These are phyloP conservation scores for Hygrocybe punicea DNA, from an alignment of 768 basidiomycete genomes.

Conservation along the genomic window DNA sequence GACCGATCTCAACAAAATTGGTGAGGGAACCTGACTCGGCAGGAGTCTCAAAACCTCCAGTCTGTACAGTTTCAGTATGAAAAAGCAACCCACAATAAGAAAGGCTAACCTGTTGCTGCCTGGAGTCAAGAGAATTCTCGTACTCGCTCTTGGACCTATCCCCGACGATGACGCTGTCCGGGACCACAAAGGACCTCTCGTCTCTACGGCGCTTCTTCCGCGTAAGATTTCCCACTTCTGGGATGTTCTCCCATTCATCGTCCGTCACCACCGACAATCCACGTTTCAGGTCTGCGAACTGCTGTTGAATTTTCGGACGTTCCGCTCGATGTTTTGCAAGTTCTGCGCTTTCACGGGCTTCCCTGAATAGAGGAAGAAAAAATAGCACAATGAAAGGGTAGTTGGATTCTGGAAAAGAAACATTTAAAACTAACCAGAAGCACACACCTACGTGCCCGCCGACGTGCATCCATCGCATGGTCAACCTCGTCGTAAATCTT, in stretches of 20 bases:
- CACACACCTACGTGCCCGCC: constrained; percentile 80
- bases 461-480: constrained; percentile 80
- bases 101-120: constrained; percentile 68
- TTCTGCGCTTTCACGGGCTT: constrained; percentile 72
- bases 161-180: constrained; percentile 89
- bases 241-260: constrained; percentile 90
- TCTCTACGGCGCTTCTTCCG: constrained; percentile 85
- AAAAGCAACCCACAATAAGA: background rate
- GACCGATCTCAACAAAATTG: constrained; percentile 94
- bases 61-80: constrained; percentile 21
- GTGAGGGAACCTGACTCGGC: constrained; percentile 78
- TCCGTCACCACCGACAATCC: constrained; percentile 84
- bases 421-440: constrained; percentile 42
- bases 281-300: constrained; percentile 93
- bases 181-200: constrained; percentile 84
- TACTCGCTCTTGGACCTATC: constrained; percentile 72
- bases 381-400: too few species aligned
- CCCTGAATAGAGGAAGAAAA: constrained; percentile 45
- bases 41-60: constrained; percentile 77
- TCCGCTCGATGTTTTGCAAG: constrained; percentile 76
- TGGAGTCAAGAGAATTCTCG: constrained; percentile 70
- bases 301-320: constrained; percentile 91
- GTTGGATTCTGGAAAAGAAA: constrained; percentile 16
- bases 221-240: constrained; percentile 95
- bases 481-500: constrained; percentile 93